A percentile compares a stretch with the other conserved stretches of the same genome.
phyloP scores from a whole-genome alignment of 345 rosid species.

The Rhodamnia rubescens region DNA sequence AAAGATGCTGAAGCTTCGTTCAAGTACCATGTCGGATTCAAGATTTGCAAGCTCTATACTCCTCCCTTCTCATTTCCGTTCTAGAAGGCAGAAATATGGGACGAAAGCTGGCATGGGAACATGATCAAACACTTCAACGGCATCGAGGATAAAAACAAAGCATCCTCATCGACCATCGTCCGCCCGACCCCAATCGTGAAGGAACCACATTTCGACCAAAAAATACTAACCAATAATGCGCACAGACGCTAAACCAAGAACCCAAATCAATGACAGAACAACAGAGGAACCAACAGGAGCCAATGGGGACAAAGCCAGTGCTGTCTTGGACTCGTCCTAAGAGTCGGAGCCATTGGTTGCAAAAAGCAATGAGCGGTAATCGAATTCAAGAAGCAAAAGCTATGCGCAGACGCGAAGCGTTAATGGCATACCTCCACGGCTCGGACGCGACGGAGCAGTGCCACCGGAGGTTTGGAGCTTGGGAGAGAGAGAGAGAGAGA shows the following conservation, averaged over 20 bases:
- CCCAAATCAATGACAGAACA: rapidly evolving
- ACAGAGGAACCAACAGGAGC: neutral
- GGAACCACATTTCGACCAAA: neutral
- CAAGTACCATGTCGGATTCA: neutral
- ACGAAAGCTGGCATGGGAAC: neutral
- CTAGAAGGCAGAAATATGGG: neutral
- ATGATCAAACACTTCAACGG: neutral
- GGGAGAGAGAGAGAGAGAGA: neutral
- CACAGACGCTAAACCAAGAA: neutral
- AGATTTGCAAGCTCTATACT: neutral
- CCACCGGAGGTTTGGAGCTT: too few relatives aligned
- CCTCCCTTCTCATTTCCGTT: neutral
- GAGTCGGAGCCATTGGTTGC: neutral
- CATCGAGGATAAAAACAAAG: neutral
- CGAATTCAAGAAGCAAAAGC: neutral
- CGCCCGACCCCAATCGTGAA: neutral
- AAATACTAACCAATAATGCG: too few relatives aligned
- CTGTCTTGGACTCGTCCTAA: neutral
- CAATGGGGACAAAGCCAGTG: neutral
- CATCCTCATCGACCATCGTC: neutral
- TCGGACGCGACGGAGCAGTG: neutral
- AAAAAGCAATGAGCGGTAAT: neutral
- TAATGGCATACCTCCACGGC: neutral
- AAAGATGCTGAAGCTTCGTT: neutral
- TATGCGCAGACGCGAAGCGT: neutral